Conservation (phyloP, 768 basidiomycete genomes). For the Boletus speciosus region DNA sequence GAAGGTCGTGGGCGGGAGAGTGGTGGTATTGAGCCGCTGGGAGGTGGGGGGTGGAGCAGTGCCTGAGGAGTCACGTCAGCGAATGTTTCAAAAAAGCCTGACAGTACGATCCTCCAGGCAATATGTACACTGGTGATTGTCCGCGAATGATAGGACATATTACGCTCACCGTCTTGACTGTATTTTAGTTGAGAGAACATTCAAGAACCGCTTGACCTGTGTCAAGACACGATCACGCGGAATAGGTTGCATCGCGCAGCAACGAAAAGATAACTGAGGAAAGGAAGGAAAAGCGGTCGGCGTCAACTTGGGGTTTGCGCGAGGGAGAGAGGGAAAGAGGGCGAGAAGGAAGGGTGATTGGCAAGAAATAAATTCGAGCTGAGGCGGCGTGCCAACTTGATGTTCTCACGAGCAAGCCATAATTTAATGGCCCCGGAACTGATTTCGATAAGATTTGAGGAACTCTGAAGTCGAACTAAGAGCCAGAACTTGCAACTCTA, state of each 20-base stretch:
- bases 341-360: not conserved
- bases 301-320: not conserved
- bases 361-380: not conserved
- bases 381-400: not conserved
- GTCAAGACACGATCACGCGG: conserved; percentile 12
- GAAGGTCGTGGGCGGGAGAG: conserved; percentile 35
- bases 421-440: not conserved
- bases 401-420: conserved; percentile 5
- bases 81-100: not conserved
- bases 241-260: conserved; percentile 13
- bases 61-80: conserved; percentile 12
- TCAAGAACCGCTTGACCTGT: conserved; percentile 16
- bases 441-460: not conserved
- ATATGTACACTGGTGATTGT: not conserved
- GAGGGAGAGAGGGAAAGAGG: not conserved
- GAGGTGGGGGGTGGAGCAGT: not conserved
- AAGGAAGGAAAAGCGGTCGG: not conserved
- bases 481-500: not conserved
- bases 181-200: conserved; percentile 16
- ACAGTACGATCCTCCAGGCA: not conserved
- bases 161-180: conserved; percentile 19
- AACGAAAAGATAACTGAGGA: not conserved
- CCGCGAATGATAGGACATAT: not conserved
- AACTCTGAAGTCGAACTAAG: not conserved
- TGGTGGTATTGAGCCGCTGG: conserved; percentile 21